Percentiles rank a stretch among this genome's conserved stretches.
These are phyloP conservation scores for Microdochium trichocladiopsis DNA, from an alignment of 2,329 filamentous ascomycete genomes.

Conservation along the genomic window DNA sequence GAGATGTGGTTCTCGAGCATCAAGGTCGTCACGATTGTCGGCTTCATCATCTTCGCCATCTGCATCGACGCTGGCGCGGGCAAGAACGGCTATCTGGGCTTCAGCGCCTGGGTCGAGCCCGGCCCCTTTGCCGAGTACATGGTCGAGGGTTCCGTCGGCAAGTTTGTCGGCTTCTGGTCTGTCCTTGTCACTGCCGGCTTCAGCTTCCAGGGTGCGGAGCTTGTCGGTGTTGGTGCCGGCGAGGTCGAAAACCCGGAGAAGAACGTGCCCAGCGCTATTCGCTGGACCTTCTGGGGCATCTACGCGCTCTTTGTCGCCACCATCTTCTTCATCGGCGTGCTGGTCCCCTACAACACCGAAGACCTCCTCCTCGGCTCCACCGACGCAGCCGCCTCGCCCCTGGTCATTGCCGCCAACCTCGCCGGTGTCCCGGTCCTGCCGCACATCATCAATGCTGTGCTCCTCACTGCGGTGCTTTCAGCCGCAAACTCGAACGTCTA, in stretches of 20 bases:
- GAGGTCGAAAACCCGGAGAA: constrained; percentile 68
- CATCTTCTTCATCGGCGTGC: constrained; percentile 65
- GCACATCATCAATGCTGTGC: constrained; percentile 69
- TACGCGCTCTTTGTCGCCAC: constrained; percentile 59
- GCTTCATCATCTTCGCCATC: constrained; percentile 71
- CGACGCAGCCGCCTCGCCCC: constrained; percentile 58
- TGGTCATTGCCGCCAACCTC: constrained; percentile 52
- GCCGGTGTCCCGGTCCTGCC: constrained; percentile 59
- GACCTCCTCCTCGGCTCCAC: constrained; percentile 42
- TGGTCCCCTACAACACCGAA: constrained; percentile 56
- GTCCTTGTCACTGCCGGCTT: constrained; percentile 64
- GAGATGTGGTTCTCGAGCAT: constrained; percentile 75
- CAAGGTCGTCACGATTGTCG: constrained; percentile 69
- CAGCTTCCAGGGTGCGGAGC: constrained; percentile 65
- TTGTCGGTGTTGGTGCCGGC: constrained; percentile 72
- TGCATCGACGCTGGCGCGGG: constrained; percentile 68
- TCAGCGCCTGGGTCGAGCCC: constrained; percentile 62
- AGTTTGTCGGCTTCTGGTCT: constrained; percentile 64
- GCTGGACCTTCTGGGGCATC: constrained; percentile 70
- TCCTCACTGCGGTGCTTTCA: constrained; percentile 71
- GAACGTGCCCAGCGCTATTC: constrained; percentile 65
- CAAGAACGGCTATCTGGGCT: constrained; percentile 64
- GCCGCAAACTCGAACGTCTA: constrained; percentile 75
- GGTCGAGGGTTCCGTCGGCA: constrained; percentile 43
- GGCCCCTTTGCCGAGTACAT: constrained; percentile 62